Base-by-base conservation (phyloP, 2,329 filamentous ascomycete species). In the Ramularia endophylla region DNA sequence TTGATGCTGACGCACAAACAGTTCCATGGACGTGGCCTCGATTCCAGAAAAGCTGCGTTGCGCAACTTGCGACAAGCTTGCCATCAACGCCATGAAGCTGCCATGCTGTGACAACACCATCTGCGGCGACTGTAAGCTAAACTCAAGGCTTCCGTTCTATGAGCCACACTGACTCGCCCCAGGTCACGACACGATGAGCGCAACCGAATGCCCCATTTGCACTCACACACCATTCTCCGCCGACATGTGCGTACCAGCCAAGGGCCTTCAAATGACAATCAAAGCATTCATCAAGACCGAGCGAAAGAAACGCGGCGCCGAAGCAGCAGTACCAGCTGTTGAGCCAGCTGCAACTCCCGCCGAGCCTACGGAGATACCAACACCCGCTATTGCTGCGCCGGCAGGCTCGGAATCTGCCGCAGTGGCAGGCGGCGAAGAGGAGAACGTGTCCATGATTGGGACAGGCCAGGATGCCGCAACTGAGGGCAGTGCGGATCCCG, bases 11-110 rank as follows among this genome's bases (percentile, higher is more conserved):
- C 43, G 18, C 7, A 9, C 20, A 8, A 27, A 18, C 59, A 94
- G 87, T 63, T 83, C 85, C 36, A 74, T 95, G 46, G 71, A 79
- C 15, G 78, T 84, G 51, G 86, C 90, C 56, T 87, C 92, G 48
- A 88, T 95, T 43, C 92, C 92, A n/a, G 87, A 89, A 58, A 95
- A 95, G 73, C 77, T 98, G 50, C 85, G 89, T 66, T 98, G 92
- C 72, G 87, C 87, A 38, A 86, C 87, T 55, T 98, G 92, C 68
- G 92, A 85, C 69, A 88, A 86, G 64, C 74, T 97, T 44, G 89
- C 88, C 20, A 72, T 94, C 51, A 94, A 95, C 62, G 87, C 90
- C 7, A 94, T 87, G 63, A 85, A 89, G 50, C 73, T 95, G 19
- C 87, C 89, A 1, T 98, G 92, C 67, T 98, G 92, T 65, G 92